Conservation (phyloP, 2,329 filamentous ascomycete species). For the Cladosporium cucumerinum region DNA sequence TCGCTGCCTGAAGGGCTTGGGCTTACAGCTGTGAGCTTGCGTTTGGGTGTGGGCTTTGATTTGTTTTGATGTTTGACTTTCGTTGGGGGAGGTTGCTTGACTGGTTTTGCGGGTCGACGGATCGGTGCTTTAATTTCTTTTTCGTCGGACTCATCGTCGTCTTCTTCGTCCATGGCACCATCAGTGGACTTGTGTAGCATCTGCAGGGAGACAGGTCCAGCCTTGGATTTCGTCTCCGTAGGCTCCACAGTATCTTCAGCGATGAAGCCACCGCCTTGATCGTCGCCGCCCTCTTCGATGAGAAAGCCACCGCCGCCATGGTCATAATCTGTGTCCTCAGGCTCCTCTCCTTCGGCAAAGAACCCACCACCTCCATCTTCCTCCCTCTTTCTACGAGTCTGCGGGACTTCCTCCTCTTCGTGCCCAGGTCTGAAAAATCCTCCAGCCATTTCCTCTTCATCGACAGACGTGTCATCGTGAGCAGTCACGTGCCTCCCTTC, state of each 20-base stretch:
- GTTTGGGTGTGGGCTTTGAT: not conserved
- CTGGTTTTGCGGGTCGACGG: not conserved
- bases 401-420: slow-evolving; percentile 33
- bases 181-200: slow-evolving; percentile 26
- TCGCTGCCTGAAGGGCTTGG: slow-evolving; percentile 4
- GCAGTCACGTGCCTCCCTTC: slow-evolving; percentile 23
- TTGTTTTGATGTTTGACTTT: slow-evolving; percentile 13
- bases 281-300: slow-evolving; percentile 28
- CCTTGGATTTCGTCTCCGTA: slow-evolving; percentile 18
- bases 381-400: slow-evolving; percentile 26
- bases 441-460: slow-evolving; percentile 34
- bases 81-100: slow-evolving; percentile 11
- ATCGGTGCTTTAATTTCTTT: not conserved
- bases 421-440: slow-evolving; percentile 42
- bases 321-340: slow-evolving; percentile 21
- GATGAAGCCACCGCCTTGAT: slow-evolving; percentile 37
- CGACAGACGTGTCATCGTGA: slow-evolving; percentile 13
- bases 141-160: slow-evolving; percentile 16
- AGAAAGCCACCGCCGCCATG: slow-evolving; percentile 37
- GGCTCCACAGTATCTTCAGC: slow-evolving; percentile 36
- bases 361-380: slow-evolving; percentile 25
- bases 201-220: slow-evolving; percentile 29
- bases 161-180: slow-evolving; percentile 28
- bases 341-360: slow-evolving; percentile 28
- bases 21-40: not conserved